Evolutionary conservation across 1,284 basidiomycete genomes (phyloP).

Genomic region (Heterobasidion annosum): DNA sequence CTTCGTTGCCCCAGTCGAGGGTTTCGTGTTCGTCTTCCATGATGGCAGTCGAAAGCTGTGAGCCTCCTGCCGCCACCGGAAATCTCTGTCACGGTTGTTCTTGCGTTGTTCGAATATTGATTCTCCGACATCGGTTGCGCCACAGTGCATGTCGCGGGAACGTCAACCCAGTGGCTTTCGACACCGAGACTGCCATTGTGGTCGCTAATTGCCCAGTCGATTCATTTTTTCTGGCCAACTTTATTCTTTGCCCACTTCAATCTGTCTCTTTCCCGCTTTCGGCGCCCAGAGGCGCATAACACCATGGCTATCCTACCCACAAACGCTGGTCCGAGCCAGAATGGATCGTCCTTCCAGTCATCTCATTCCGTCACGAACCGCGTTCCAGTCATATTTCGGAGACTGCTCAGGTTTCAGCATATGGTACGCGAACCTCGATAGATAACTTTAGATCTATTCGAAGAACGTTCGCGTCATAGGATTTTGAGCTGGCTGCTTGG

Average conservation of each 20-base stretch:
- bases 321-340: constrained; percentile 30
- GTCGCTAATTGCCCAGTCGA: not conserved
- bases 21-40: constrained; percentile 66
- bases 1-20: constrained; percentile 70
- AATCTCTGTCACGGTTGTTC: not conserved
- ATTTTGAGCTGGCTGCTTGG: constrained; percentile 93
- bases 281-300: constrained; percentile 29
- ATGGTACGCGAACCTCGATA: constrained; percentile 48
- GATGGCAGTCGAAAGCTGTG: constrained; percentile 7
- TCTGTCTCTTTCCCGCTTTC: constrained; percentile 25
- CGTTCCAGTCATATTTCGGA: constrained; percentile 72
- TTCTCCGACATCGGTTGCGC: not conserved
- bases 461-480: constrained; percentile 36
- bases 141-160: not conserved
- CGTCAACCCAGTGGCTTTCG: too few species aligned
- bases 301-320: constrained; percentile 54
- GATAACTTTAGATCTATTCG: not conserved
- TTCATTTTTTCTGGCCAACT: not conserved
- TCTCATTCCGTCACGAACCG: constrained; percentile 35
- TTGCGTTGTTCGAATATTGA: not conserved
- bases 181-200: too few species aligned
- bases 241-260: constrained; percentile 10
- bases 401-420: constrained; percentile 74
- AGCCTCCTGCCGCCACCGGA: not conserved
- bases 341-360: constrained; percentile 22